Percentiles rank a stretch among this genome's conserved stretches.
These are phyloP conservation scores for Globisporangium barbulae DNA, from an alignment of 352 stramenopile genomes.

Conservation along the genomic window DNA sequence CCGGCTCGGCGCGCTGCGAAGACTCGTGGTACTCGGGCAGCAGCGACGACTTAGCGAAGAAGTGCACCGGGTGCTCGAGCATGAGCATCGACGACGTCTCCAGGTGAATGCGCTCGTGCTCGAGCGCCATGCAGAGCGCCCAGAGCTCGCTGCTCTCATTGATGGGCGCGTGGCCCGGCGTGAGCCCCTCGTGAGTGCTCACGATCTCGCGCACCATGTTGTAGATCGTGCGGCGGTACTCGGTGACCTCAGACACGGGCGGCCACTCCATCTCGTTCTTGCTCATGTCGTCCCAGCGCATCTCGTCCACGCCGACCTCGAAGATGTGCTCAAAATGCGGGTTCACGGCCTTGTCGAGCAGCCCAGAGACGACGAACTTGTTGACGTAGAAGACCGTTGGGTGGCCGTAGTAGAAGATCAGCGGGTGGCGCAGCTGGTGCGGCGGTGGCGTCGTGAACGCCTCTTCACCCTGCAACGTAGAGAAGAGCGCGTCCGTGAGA, in stretches of 20 bases:
- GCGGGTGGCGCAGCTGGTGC: conserved; percentile 93
- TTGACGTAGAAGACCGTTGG: conserved; percentile 96
- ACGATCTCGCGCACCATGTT: conserved; percentile 84
- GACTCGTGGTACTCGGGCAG: conserved; percentile 86
- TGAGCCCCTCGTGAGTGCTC: conserved; percentile 82
- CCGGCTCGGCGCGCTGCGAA: conserved; percentile 23
- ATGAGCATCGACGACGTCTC: conserved; percentile 97
- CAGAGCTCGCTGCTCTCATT: conserved; percentile 89
- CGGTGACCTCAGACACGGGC: conserved; percentile 84
- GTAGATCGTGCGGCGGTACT: conserved; percentile 93
- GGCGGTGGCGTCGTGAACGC: conserved; percentile 90
- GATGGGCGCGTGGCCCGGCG: conserved; percentile 69
- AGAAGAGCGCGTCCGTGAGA: conserved; percentile 93
- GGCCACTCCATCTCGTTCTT: conserved; percentile 97
- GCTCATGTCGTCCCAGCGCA: conserved; percentile 98
- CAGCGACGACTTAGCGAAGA: conserved; percentile 83
- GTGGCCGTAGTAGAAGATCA: conserved; percentile 99
- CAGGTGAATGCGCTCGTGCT: conserved; percentile 97
- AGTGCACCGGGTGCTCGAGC: conserved; percentile 88
- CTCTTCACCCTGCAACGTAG: conserved; percentile 87
- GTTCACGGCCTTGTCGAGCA: conserved; percentile 88
- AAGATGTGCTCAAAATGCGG: conserved; percentile 95
- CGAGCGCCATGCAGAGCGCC: conserved; percentile 93
- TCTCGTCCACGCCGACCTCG: conserved; percentile 97
- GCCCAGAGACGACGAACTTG: conserved; percentile 92